Evolutionary conservation across 2,329 filamentous ascomycete species (phyloP), one percentile per base, ranked within the genome.

Genomic region (Pseudonectria buxi): DNA sequence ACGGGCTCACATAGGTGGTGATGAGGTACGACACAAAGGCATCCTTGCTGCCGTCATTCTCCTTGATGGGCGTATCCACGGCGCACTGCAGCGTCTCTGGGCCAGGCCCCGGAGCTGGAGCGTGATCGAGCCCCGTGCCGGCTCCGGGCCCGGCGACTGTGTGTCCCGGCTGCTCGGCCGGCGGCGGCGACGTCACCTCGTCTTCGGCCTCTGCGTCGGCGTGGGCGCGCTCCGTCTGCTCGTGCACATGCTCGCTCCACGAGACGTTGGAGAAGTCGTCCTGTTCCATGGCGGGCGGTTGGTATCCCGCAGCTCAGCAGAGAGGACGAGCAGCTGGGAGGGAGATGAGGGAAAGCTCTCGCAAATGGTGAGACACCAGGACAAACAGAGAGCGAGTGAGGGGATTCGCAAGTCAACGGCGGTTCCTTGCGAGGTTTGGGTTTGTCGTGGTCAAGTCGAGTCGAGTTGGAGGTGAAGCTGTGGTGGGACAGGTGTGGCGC

Each of bases 11-110:
- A 64, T 89, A 74, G 35, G 92, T 95, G 29, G 86, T 92, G 47
- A 98, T 86, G 32, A 94, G 72, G 60, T 98, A 98, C 10, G 92
- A 96, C 39, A 96, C 83, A 65, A 94, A 98, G 35, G 87, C 84
- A 63, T 95, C 92, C 63, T 95, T 95, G 40, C 89, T 94, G 31
- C 92, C 90, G 55, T 95, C 87, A 55, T 90, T 92, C 69, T 96
- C 92, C 64, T 95, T 96, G 62, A 90, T 76, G 14, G 92, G 88
- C 39, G 81, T 76, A 36, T 79, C 78, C 13, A 98, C 90, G 13
- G 69, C 78, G 58, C 89, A 95, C 56, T 94, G 84, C 28, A 98
- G 73, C 37, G 77, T 74, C 47, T 94, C 90, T 26, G 71, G 74
- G 41, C 81, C 81, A 35, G 84, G 68, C 30, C 78, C 78, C 25